Base-by-base conservation (phyloP, 495 filamentous ascomycete species). In the Zalerion maritima region DNA sequence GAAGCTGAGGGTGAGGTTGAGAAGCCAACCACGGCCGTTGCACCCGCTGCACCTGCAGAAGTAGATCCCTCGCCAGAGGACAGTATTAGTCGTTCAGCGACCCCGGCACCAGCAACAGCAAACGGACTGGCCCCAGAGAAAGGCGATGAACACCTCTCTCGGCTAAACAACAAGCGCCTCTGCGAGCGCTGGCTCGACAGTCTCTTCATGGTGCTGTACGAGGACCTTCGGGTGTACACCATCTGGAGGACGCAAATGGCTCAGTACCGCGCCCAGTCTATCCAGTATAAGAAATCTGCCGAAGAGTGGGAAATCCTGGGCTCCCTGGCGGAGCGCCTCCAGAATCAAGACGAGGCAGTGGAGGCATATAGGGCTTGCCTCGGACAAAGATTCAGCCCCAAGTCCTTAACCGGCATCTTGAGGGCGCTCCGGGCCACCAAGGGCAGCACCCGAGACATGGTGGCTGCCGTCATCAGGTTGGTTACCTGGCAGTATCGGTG, bases 271-370 rank as follows among this genome's bases (percentile, higher is more conserved):
- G 80, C 87, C 24, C 85, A 94, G 48, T 72, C 78, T 21, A 76
- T 87, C 44, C 76, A 82, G 26, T 96, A 96, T 61, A 86, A 82
- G 55, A 97, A 96, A 54, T 85, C 78, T 2, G 75, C 89, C 6
- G 83, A 91, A 35, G 89, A 97, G 52, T 96, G 87, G 89, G 89
- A 97, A 55, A 93, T 97, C 34, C 74, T 97, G 2, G 89, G 91
- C 29, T 81, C 84, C 42, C 64, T 97, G 16, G 87, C 89, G 2
- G 80, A 93, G 45, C 74, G 89, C 21, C 69, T 97, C 28, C 89
- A 96, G 54, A 83, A 94, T 47, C 52, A 55, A 18, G 79, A 85
- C 22, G 91, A 96, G 55, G 80, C 79, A 1, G 75, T 85, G 13
- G 89, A 97, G 53, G 89, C 89, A 2, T 97, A 92, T 43, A 71